Conservation (phyloP, 2,329 filamentous ascomycete genomes). For the Paecilomyces dactylethromorphus region DNA sequence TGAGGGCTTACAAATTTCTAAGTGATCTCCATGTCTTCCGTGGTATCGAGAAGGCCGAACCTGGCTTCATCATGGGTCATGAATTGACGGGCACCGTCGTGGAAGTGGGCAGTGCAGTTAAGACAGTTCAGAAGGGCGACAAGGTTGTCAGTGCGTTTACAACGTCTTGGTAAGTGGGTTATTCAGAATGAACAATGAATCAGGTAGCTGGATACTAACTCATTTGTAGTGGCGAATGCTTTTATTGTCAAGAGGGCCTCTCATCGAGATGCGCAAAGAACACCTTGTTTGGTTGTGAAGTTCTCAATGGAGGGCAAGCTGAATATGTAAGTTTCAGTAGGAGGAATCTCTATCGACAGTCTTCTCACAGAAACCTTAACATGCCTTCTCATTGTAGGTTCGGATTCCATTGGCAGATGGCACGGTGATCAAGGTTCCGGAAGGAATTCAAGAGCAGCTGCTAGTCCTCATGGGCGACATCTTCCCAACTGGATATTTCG, state of each 20-base stretch:
- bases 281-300: slow-evolving; percentile 63
- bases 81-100: slow-evolving; percentile 77
- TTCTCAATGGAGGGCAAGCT: slow-evolving; percentile 72
- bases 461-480: slow-evolving; percentile 89
- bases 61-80: slow-evolving; percentile 65
- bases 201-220: not conserved
- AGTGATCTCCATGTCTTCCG: slow-evolving; percentile 84
- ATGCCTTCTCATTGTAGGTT: slow-evolving; percentile 36
- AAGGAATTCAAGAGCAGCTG: slow-evolving; percentile 64
- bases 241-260: slow-evolving; percentile 73
- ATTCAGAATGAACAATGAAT: not conserved
- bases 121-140: slow-evolving; percentile 65
- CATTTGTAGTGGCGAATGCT: slow-evolving; percentile 58
- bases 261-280: slow-evolving; percentile 70
- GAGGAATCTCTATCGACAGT: slow-evolving; percentile 4
- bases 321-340: slow-evolving; percentile 52
- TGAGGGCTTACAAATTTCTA: not conserved
- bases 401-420: slow-evolving; percentile 74
- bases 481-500: slow-evolving; percentile 79
- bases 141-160: slow-evolving; percentile 80
- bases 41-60: slow-evolving; percentile 64
- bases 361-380: slow-evolving; percentile 2
- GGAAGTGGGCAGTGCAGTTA: slow-evolving; percentile 61
- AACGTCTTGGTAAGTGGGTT: slow-evolving; percentile 57
- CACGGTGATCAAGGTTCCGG: slow-evolving; percentile 67